phyloP scores from a whole-genome alignment of 2,329 filamentous ascomycete species.

The Catunica adiposa region DNA sequence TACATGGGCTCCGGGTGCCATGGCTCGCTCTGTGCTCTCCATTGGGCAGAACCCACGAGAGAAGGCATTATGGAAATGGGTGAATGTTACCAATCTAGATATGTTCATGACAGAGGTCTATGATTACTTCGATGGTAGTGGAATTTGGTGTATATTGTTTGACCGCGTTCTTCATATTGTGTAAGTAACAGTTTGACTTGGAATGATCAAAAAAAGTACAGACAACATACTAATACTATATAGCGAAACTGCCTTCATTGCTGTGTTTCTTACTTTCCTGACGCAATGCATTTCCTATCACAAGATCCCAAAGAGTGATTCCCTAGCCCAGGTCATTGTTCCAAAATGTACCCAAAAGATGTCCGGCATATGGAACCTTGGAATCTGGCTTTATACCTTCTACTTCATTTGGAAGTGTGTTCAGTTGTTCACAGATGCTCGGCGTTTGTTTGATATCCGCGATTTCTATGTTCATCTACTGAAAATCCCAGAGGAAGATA shows the following conservation, averaged over 20 bases:
- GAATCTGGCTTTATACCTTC: conserved; percentile 70
- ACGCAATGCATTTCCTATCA: conserved; percentile 73
- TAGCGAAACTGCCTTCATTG: conserved; percentile 67
- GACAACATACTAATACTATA: not conserved
- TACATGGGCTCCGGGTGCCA: not conserved
- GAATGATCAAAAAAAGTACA: not conserved
- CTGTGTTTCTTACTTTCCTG: conserved; percentile 67
- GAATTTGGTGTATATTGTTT: conserved; percentile 70
- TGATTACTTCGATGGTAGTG: conserved; percentile 67
- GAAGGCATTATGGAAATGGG: conserved; percentile 82
- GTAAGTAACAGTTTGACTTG: conserved; percentile 28
- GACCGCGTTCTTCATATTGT: conserved; percentile 55
- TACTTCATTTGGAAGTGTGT: conserved; percentile 72
- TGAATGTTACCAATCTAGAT: conserved; percentile 78
- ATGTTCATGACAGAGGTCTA: conserved; percentile 76
- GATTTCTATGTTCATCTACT: conserved; percentile 75
- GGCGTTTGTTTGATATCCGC: conserved; percentile 58
- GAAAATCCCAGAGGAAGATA: conserved; percentile 65
- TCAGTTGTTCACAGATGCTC: conserved; percentile 55
- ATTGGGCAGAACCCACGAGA: conserved; percentile 29
- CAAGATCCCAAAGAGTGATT: conserved; percentile 49
- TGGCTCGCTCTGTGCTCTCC: conserved; percentile 3
- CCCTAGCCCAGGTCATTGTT: conserved; percentile 39
- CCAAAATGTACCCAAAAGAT: conserved; percentile 60
- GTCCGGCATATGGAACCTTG: conserved; percentile 59